Percentiles rank a stretch among this genome's conserved stretches.
Evolutionary conservation across 2,329 filamentous ascomycete species (phyloP).

Genomic region (Ceratocystis colombiana): DNA sequence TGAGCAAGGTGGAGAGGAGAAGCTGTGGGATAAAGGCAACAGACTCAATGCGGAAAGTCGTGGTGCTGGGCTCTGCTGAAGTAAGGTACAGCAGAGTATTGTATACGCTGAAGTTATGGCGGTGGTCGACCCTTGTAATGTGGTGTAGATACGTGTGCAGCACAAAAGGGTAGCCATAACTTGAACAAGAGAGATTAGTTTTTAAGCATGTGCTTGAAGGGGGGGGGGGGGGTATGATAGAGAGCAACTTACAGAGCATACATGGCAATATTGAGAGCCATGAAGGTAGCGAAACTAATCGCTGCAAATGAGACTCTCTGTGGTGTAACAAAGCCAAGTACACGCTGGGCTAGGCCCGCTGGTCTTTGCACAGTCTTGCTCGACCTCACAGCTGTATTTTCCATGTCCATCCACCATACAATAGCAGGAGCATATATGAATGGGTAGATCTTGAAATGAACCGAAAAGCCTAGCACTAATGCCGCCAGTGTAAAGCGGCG

Average conservation of each 20-base stretch:
- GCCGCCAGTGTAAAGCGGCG: constrained; percentile 57
- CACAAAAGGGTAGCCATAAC: constrained; percentile 71
- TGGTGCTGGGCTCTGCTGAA: constrained; percentile 48
- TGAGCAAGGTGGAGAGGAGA: constrained; percentile 62
- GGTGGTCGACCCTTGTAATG: constrained; percentile 83
- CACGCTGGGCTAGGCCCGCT: constrained; percentile 28
- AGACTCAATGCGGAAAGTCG: constrained; percentile 52
- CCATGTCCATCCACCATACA: constrained; percentile 66
- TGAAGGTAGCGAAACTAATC: constrained; percentile 63
- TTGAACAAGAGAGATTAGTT: constrained; percentile 31
- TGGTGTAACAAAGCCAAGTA: constrained; percentile 40
- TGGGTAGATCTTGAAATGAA: constrained; percentile 98
- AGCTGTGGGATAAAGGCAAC: constrained; percentile 85
- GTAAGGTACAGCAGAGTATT: constrained; percentile 82
- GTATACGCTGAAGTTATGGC: constrained; percentile 97
- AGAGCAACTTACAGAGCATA: constrained; percentile 51
- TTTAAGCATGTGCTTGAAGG: not conserved
- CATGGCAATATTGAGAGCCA: constrained; percentile 66
- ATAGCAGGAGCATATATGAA: constrained; percentile 86
- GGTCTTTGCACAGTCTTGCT: not conserved
- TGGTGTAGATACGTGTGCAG: constrained; percentile 91
- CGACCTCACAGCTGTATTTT: constrained; percentile 33
- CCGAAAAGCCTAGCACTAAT: constrained; percentile 64
- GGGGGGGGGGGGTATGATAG: not conserved
- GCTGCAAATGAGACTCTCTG: constrained; percentile 49